Base-by-base conservation (phyloP, 2,329 filamentous ascomycete species). In the Aureobasidium sp. region DNA sequence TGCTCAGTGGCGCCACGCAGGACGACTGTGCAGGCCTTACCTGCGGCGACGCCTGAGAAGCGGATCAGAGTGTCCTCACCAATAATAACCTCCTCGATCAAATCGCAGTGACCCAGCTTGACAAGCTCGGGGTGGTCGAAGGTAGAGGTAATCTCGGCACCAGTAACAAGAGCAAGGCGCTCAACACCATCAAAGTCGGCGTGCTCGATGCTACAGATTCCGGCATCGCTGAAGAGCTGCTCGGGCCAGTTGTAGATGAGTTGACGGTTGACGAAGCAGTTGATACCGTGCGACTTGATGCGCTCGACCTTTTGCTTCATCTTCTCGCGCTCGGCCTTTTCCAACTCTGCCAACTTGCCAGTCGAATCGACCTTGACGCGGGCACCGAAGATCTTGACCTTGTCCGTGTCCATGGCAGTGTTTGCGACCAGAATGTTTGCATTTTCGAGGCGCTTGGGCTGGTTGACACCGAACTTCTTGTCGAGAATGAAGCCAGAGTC, bases 231-330 rank as follows among this genome's bases (percentile, higher is more conserved):
- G 72, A 99, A 99, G 49, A 99, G 87, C 78, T 99, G 94, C 77
- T 99, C 94, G 6, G 94, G 94, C 94, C 94, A 99, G 82, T 99
- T 99, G 83, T 99, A 99, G 78, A 99, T 99, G 65, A 99, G 85
- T 75, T 99, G 94, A 68, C 94, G 83, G 83, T 99, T 99, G 76
- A 99, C 96, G 76, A 99, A 99, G 81, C 94, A 97, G 83, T 99
- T 99, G 79, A 99, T 96, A 62, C 94, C 94, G 71, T 99, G 94
- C 49, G 90, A 84, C 84, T 97, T 99, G 79, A 99, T 99, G 76
- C 90, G 93, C 65, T 99, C 94, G 47, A 99, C 94, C 83, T 99
- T 99, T 66, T 89, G 88, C 82, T 92, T 95, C 94, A 99, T 99
- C 86, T 97, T 97, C 70, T 99, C 94, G 70, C 90, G 88, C 80